Conservation (phyloP, 106 monocot species). For the Dioscorea zingiberensis region DNA sequence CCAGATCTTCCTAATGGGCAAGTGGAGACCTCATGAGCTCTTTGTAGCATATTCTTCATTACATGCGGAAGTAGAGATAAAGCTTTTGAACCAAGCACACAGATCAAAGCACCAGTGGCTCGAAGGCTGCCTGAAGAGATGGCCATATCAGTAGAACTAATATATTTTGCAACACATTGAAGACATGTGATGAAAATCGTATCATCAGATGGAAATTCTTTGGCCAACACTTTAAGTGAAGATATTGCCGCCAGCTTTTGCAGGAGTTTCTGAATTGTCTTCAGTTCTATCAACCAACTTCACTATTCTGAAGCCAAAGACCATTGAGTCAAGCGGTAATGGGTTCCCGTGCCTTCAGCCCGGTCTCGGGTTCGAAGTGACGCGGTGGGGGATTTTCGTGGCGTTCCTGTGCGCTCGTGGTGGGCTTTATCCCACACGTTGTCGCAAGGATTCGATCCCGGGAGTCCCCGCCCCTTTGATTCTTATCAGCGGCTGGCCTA, state of each 20-base stretch:
- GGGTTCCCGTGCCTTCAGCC: no score
- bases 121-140: constrained; percentile 62
- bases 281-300: constrained; percentile 40
- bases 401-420: no score
- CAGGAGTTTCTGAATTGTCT: constrained; percentile 13
- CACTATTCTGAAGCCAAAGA: no score
- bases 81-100: constrained; percentile 77
- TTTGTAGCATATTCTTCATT: constrained; percentile 56
- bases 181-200: constrained; percentile 38
- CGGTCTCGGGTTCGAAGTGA: no score
- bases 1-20: constrained; percentile 17
- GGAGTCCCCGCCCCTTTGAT: no score
- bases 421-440: no score
- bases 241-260: constrained; percentile 66
- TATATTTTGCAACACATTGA: constrained; percentile 40
- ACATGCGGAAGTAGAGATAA: constrained; percentile 60
- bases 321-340: no score
- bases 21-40: constrained; percentile 25
- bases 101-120: constrained; percentile 41
- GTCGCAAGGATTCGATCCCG: no score
- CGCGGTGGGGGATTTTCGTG: no score
- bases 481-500: no score
- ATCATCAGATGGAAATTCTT: constrained; percentile 44
- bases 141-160: constrained; percentile 43
- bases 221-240: constrained; percentile 63